Base-by-base conservation (phyloP, 2,329 filamentous ascomycete genomes). In the Xylariomycetidae sp. region DNA sequence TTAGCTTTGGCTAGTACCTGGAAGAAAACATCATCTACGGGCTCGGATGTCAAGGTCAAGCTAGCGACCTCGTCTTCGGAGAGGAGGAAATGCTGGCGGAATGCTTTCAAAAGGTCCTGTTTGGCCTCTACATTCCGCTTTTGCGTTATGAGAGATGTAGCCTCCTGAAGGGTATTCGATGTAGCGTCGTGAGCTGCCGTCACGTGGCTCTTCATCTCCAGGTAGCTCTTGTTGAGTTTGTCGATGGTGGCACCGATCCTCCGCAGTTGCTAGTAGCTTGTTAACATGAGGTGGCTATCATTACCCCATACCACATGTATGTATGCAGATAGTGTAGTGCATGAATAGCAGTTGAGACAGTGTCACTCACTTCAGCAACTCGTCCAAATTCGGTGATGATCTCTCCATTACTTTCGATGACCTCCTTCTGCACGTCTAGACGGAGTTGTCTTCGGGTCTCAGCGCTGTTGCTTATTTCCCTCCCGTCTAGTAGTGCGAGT, bases 371-470 rank as follows among this genome's bases (percentile, higher is more conserved):
- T 34, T 94, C 86, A 18, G 89, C 87, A 44, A 98, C 88, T 35
- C 80, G 74, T 22, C 88, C 87, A 62, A 97, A 97, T 55, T 95
- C 88, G 34, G 77, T 71, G 38, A 97, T 79, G 43, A 97, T 85
- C 44, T 87, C 79, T 31, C 85, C 88, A 76, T 97, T 96, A 62
- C 85, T 88, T 45, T 90, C 79, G 36, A 97, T 89, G 23, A 96
- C 85, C 54, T 97, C 89, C 57, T 85, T 90, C 56, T 97, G 88
- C 2, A 94, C 72, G 54, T 94, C 81, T 1, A 94, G 63, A 12
- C 89, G 80, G 12, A 97, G 64, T 38, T 86, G 82, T 5, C 90
- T 79, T 32, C 92, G 76, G 3, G 81, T 83, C 45, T 89, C 85
- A 8, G 85, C 72, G 10, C 79, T 86, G 55, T 94, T 96, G 35